Conservation (phyloP, 306 rosid species). For the Malus domestica region ASM211411v1 NC_041789.1:28222001-28222500, state of each 20-base stretch:
- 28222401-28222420: background rate
- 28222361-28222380: background rate
- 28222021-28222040: slow-evolving; percentile 51
- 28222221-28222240: slow-evolving; percentile 51
- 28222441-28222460: slow-evolving; percentile 62
- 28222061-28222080: slow-evolving; percentile 6
- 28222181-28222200: background rate
- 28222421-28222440: slow-evolving; percentile 14
- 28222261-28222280: slow-evolving; percentile 66
- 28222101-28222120: background rate
- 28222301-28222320: slow-evolving; percentile 1
- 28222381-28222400: background rate
- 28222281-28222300: slow-evolving; percentile 95
- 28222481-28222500: no score
- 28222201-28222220: slow-evolving; percentile 3
- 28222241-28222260: slow-evolving; percentile 49
- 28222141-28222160: slow-evolving; percentile 3
- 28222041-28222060: slow-evolving; percentile 50
- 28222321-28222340: background rate
- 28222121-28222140: background rate
- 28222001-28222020: slow-evolving; percentile 60
- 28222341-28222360: background rate
- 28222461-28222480: no score
- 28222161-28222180: background rate
- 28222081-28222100: background rate